Evolutionary conservation across 345 rosid species (phyloP).

Genomic region (Boechera retrofracta): DNA sequence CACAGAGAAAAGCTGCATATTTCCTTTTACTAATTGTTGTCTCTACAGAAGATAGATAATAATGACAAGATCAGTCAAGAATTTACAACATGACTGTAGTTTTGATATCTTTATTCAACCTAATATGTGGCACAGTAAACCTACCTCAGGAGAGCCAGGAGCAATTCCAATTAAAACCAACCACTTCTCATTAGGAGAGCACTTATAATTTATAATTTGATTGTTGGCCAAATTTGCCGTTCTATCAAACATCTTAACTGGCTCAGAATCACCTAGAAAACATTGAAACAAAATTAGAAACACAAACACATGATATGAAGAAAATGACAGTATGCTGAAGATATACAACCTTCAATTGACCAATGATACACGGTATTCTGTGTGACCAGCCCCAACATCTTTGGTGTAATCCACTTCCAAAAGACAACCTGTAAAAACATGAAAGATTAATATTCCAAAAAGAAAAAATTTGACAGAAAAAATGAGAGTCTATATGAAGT

Average conservation of each 20-base stretch:
- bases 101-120: slow-evolving; percentile 26
- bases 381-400: slow-evolving; percentile 94
- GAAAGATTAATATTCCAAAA: slow-evolving; percentile 12
- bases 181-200: slow-evolving; percentile 98
- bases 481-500: neutral
- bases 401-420: slow-evolving; percentile 98
- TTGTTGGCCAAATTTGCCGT: slow-evolving; percentile 90
- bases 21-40: slow-evolving; percentile 92
- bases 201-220: slow-evolving; percentile 95
- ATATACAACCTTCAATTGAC: slow-evolving; percentile 86
- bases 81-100: slow-evolving; percentile 5
- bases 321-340: slow-evolving; percentile 20
- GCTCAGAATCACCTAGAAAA: slow-evolving; percentile 88
- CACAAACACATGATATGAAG: slow-evolving; percentile 19
- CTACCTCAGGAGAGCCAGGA: slow-evolving; percentile 97
- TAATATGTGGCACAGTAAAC: slow-evolving; percentile 19
- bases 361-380: slow-evolving; percentile 92
- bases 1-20: slow-evolving; percentile 92
- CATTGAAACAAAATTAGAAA: slow-evolving; percentile 24
- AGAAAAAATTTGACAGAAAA: neutral
- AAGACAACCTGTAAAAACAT: slow-evolving; percentile 70
- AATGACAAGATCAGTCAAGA: slow-evolving; percentile 17
- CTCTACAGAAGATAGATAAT: slow-evolving; percentile 52
- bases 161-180: slow-evolving; percentile 97
- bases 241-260: slow-evolving; percentile 95